These are phyloP conservation scores for Solanum gandarillasii DNA, from an alignment of 257 asterid species.

Conservation along the genomic window DNA sequence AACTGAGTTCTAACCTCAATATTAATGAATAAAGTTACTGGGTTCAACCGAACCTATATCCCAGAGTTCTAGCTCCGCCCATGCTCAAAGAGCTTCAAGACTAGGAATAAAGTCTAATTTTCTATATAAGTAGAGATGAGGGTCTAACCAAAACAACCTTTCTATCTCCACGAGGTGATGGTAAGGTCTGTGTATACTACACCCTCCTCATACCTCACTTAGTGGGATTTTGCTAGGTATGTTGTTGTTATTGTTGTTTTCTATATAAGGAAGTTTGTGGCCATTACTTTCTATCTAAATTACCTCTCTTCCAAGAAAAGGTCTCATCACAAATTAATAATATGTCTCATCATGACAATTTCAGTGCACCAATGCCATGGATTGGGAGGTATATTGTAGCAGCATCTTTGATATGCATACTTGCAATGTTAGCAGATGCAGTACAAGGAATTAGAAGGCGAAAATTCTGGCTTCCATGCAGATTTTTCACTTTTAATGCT, in stretches of 20 bases:
- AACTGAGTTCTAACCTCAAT: not conserved
- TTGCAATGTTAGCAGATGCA: conserved; percentile 7
- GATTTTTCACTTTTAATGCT: conserved; percentile 9
- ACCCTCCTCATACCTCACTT: not conserved
- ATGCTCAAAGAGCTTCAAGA: not conserved
- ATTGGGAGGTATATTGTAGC: conserved; percentile 15
- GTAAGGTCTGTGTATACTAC: no score
- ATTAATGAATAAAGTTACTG: not conserved
- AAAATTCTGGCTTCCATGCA: conserved; percentile 16
- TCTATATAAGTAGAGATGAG: not conserved
- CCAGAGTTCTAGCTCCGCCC: not conserved
- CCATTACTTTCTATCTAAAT: not conserved
- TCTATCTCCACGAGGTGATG: not conserved
- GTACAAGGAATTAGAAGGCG: not conserved
- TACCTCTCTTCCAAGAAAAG: not conserved
- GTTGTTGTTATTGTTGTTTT: not conserved
- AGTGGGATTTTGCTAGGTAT: not conserved
- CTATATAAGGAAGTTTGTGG: not conserved
- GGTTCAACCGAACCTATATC: not conserved
- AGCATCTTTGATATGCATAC: conserved; percentile 6
- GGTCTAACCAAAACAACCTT: not conserved
- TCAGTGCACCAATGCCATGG: conserved; percentile 27
- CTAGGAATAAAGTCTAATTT: not conserved
- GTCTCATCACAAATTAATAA: not conserved
- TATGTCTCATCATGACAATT: conserved; percentile 1